Evolutionary conservation across 805 yeast genomes (phyloP).

Genomic region (Cyberlindnera misumaiensis): DNA sequence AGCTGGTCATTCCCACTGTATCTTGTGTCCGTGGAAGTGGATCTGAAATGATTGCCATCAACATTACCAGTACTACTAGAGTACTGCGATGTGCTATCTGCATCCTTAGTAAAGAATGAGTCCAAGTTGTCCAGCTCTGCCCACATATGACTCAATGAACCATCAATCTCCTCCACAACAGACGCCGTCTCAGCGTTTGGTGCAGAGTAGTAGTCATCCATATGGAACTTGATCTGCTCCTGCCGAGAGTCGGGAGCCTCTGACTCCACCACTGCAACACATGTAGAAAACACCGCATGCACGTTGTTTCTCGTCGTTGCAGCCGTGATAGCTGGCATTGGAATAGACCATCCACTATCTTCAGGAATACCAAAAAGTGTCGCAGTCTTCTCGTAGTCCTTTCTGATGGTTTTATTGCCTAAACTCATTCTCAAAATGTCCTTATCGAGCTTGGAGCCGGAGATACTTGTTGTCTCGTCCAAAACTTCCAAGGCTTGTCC

Average conservation of each 20-base stretch:
- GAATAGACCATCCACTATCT: slow-evolving; percentile 94
- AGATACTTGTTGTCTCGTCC: slow-evolving; percentile 77
- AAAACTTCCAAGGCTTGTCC: slow-evolving; percentile 84
- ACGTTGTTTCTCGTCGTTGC: slow-evolving; percentile 87
- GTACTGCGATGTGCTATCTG: slow-evolving; percentile 21
- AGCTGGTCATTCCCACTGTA: slow-evolving; percentile 38
- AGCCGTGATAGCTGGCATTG: slow-evolving; percentile 89
- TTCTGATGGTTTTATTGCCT: slow-evolving; percentile 71
- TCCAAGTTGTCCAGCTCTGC: slow-evolving; percentile 87
- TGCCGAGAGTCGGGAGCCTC: slow-evolving; percentile 25
- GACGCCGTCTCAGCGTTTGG: slow-evolving; percentile 40
- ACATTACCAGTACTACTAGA: slow-evolving; percentile 21
- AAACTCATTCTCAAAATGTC: slow-evolving; percentile 88
- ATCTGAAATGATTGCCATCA: slow-evolving; percentile 26
- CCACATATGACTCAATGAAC: slow-evolving; percentile 83
- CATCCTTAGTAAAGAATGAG: slow-evolving; percentile 74
- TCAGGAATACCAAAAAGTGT: slow-evolving; percentile 93
- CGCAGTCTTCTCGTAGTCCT: slow-evolving; percentile 78
- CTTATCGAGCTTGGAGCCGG: slow-evolving; percentile 86
- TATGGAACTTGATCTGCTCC: slow-evolving; percentile 41
- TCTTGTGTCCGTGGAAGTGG: slow-evolving; percentile 55
- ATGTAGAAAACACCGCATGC: slow-evolving; percentile 90
- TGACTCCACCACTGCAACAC: slow-evolving; percentile 35
- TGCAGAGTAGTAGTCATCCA: slow-evolving; percentile 45
- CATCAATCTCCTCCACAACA: slow-evolving; percentile 56